Percentiles rank a stretch among this genome's conserved stretches.
Conservation (phyloP, 2,329 filamentous ascomycete genomes). For the Colletotrichum sp. region DNA sequence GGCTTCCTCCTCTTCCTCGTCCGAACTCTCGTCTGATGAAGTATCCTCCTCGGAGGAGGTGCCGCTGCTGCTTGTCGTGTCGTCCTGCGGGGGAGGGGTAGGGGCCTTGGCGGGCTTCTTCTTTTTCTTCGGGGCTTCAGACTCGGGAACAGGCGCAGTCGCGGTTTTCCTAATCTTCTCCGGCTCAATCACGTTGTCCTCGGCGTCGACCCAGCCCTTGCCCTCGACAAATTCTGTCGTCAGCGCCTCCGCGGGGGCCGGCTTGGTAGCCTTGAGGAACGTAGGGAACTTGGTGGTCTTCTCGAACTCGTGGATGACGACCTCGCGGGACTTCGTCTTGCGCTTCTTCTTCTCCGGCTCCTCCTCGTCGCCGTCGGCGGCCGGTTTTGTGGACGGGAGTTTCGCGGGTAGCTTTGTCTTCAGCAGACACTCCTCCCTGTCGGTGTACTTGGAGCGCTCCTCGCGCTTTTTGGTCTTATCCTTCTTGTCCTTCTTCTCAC, state of each 20-base stretch:
- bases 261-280: constrained; percentile 70
- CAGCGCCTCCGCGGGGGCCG: constrained; percentile 47
- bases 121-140: constrained; percentile 22
- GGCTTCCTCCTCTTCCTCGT: constrained; percentile 27
- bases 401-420: constrained; percentile 71
- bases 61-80: constrained; percentile 43
- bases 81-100: constrained; percentile 23
- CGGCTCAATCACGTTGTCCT: constrained; percentile 76
- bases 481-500: constrained; percentile 50
- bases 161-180: constrained; percentile 43
- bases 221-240: constrained; percentile 75
- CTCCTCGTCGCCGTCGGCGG: constrained; percentile 42
- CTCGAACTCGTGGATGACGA: constrained; percentile 87
- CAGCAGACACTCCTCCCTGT: constrained; percentile 82
- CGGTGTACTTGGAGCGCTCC: constrained; percentile 79
- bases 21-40: constrained; percentile 35
- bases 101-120: constrained; percentile 17
- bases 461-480: constrained; percentile 62
- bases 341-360: constrained; percentile 56
- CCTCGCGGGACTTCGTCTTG: constrained; percentile 64
- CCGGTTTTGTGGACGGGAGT: constrained; percentile 44
- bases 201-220: constrained; percentile 85
- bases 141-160: constrained; percentile 26
- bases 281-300: constrained; percentile 83
- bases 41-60: constrained; percentile 36